Conservation (phyloP, 192 early-diverging fungal species). For the Mortierella claussenii region DNA sequence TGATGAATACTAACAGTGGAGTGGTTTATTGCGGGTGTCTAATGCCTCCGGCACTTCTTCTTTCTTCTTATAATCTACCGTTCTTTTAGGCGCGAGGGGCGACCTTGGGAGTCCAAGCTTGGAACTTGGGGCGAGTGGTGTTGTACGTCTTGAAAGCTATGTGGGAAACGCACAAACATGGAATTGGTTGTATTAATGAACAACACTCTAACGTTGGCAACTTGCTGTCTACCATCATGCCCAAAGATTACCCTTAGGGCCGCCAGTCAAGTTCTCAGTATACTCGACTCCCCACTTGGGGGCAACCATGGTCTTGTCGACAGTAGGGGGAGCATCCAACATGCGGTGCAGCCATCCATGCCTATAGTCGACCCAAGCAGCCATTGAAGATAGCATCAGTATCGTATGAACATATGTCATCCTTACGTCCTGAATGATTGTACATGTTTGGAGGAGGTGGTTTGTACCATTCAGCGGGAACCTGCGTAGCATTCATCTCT, state of each 20-base stretch:
- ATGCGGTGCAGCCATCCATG: slow-evolving; percentile 57
- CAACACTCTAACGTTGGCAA: too few relatives aligned
- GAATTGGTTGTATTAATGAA: too few relatives aligned
- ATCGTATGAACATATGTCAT: too few relatives aligned
- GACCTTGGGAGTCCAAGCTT: slow-evolving; percentile 66
- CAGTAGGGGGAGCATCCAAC: slow-evolving; percentile 49
- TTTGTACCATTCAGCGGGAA: slow-evolving; percentile 77
- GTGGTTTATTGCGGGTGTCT: too few relatives aligned
- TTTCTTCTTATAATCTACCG: background rate
- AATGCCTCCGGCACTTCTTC: too few relatives aligned
- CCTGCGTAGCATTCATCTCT: slow-evolving; percentile 70
- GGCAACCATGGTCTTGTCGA: slow-evolving; percentile 41
- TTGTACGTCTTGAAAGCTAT: slow-evolving; percentile 68
- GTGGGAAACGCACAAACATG: too few relatives aligned
- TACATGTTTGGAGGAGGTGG: background rate
- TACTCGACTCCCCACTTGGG: slow-evolving; percentile 42
- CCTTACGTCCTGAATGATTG: too few relatives aligned
- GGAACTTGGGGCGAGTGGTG: slow-evolving; percentile 65
- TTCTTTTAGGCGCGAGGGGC: slow-evolving; percentile 39
- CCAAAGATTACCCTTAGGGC: slow-evolving; percentile 29
- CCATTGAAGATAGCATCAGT: too few relatives aligned
- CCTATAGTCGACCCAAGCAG: too few relatives aligned
- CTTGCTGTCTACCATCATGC: too few relatives aligned
- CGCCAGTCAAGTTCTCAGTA: slow-evolving; percentile 57
- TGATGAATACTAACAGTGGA: too few relatives aligned